These are phyloP conservation scores for Fusarium euwallaceae DNA, from an alignment of 2,329 filamentous ascomycete species.

Conservation along the genomic window DNA sequence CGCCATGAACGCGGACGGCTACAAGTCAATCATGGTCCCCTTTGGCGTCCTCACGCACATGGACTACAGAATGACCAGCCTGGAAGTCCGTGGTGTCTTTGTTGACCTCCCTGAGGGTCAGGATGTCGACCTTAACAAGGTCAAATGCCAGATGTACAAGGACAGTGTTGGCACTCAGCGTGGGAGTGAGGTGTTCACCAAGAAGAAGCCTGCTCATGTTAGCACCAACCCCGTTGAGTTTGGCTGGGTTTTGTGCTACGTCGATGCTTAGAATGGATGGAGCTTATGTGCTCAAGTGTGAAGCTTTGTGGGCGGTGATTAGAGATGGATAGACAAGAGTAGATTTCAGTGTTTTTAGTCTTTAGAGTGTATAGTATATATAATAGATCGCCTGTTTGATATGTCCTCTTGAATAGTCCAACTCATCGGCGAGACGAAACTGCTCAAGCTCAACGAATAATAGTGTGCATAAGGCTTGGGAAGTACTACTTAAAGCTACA, in stretches of 20 bases:
- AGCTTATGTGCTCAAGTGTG: too few relatives aligned
- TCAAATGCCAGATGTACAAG: constrained; percentile 35
- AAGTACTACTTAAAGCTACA: too few relatives aligned
- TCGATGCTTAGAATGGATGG: neutral
- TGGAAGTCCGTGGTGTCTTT: constrained; percentile 11
- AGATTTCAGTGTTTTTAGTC: too few relatives aligned
- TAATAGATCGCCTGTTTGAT: too few relatives aligned
- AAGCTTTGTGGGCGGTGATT: too few relatives aligned
- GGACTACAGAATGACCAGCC: constrained; percentile 20
- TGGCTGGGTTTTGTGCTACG: constrained; percentile 37
- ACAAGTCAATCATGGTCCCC: constrained; percentile 15
- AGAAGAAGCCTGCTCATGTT: constrained; percentile 2
- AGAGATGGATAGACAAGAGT: too few relatives aligned
- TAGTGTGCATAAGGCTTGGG: too few relatives aligned
- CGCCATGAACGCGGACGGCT: constrained; percentile 11
- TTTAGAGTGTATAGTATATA: too few relatives aligned
- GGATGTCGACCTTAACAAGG: neutral
- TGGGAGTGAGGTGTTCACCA: constrained; percentile 20
- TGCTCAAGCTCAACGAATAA: too few relatives aligned
- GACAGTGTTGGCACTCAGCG: constrained; percentile 25
- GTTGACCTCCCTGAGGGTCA: neutral
- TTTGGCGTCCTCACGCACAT: constrained; percentile 22
- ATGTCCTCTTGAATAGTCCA: too few relatives aligned
- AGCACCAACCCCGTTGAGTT: constrained; percentile 33
- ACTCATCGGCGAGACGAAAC: too few relatives aligned